Evolutionary conservation across 2,329 filamentous ascomycete species (phyloP), one percentile per base, ranked within the genome.

Genomic region (Aspergillus flavus): DNA sequence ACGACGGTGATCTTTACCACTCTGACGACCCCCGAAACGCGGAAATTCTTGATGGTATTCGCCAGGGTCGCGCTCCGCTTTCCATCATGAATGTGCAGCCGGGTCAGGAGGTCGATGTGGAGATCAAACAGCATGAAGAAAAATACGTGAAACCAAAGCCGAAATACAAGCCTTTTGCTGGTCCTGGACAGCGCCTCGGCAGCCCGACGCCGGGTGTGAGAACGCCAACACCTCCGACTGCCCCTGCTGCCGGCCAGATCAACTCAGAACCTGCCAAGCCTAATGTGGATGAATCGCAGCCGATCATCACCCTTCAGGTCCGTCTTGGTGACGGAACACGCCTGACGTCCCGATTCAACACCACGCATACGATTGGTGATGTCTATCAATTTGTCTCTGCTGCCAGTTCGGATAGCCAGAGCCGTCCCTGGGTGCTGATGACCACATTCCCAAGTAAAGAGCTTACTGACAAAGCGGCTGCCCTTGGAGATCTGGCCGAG

Each of bases 401-500:
- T 14, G 80, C 86, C 6, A 86, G 82, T 54, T 74, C 85, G 0
- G 75, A 77, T 16, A 84, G 82, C 65, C 76, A 78, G 59, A 72
- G 78, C 64, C 81, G 87, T 39, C 68, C 80, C 4, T 90, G 85
- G 77, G 85, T 84, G 4, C 76, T 90, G 63, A 88, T 89, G 84
- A 89, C 87, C 6, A 89, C 87, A 0, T 89, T 90, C 73, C 87
- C 87, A 0, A 87, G 82, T 62, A 88, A 85, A 68, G 87, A 89
- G 71, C 76, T 89, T 45, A 83, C 76, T 19, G 87, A 90, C 69
- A 85, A 85, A 75, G 71, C 74, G 6, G 73, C 75, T 28, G 73
- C 74, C 10, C 73, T 84, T 30, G 81, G 79, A 2, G 82, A 84
- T 21, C 69, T 84, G 56, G 68, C 81, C 6, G 82, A 84, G 50